Conservation (phyloP, 1,284 basidiomycete genomes). For the Pseudozyma hubeiensis region DNA sequence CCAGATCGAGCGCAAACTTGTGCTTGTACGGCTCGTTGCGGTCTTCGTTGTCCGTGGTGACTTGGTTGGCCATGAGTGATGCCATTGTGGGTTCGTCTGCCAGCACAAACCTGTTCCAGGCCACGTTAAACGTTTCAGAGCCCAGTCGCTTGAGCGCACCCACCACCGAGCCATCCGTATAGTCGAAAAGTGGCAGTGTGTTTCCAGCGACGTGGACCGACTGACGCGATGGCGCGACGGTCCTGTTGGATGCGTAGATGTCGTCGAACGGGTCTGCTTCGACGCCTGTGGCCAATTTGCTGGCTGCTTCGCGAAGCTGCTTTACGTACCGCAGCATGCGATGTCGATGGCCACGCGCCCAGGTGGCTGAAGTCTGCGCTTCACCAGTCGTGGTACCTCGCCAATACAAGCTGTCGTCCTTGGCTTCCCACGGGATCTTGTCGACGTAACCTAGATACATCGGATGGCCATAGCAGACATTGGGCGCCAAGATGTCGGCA, state of each 20-base stretch:
- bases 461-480: slow-evolving; percentile 25
- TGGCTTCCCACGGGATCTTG: slow-evolving; percentile 18
- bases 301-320: slow-evolving; percentile 40
- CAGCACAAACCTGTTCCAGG: slow-evolving; percentile 13
- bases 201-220: slow-evolving; percentile 34
- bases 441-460: slow-evolving; percentile 24
- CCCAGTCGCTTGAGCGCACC: slow-evolving; percentile 30
- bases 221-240: slow-evolving; percentile 19
- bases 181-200: slow-evolving; percentile 36
- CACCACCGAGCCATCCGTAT: slow-evolving; percentile 10
- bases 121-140: slow-evolving; percentile 16
- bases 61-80: slow-evolving; percentile 17
- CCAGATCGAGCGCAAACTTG: slow-evolving; percentile 30
- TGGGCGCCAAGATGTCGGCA: slow-evolving; percentile 37
- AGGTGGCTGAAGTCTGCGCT: slow-evolving; percentile 12
- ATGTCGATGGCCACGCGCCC: slow-evolving; percentile 41
- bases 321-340: slow-evolving; percentile 38
- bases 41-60: slow-evolving; percentile 9
- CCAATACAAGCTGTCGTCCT: slow-evolving; percentile 35
- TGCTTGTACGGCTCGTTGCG: slow-evolving; percentile 11
- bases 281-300: slow-evolving; percentile 17
- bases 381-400: slow-evolving; percentile 29
- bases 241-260: slow-evolving; percentile 7
- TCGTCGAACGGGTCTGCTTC: slow-evolving; percentile 29
- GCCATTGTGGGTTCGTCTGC: slow-evolving; percentile 11